Evolutionary conservation across 2,329 filamentous ascomycete species (phyloP), one percentile per base, ranked within the genome.

Genomic region (Colletotrichum sp.): DNA sequence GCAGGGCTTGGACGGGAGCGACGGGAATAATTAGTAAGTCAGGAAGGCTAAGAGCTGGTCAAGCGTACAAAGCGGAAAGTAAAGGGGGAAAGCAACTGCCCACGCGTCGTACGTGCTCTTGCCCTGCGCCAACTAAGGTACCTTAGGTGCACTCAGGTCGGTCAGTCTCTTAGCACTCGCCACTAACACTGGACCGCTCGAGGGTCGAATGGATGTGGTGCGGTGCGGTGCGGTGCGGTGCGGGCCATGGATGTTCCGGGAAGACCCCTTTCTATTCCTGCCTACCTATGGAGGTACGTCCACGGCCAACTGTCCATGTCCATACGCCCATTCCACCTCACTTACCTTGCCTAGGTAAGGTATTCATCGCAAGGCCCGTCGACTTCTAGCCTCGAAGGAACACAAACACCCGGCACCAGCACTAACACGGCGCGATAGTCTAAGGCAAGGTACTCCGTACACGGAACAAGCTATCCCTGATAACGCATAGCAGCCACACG

Each of bases 181-280:
- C 63, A 48, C 63, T 66, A 66, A 66, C 24, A 28, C 34, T 36
- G 34, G 15, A 16, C 26, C 9, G 15, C 63, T 39, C 24, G 63
- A 66, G 63, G 39, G 44, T n/a, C 44, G 63, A n/a, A n/a, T n/a
- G n/a, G n/a, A 68, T 32, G 32, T 52, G 44, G 2, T 52, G 10
- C 1, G n/a, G 44, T 48, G 16, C 8, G 5, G 13, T 24, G n/a
- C 28, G 34, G 24, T 36, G 28, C 62, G 6, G 60, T 52, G 16
- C 68, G 48, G 73, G 39, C 63, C 64, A 73, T 68, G 64, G 55
- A 75, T 75, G 15, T 75, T 72, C 73, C 57, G 69, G 59, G 16
- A 57, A 52, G 63, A 71, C 39, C 67, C 66, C 67, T 48, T 59
- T 59, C 26, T 18, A 52, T 52, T 22, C n/a, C n/a, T 48, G 6